These are phyloP conservation scores for Candida patagonica DNA, from an alignment of 805 yeast species.

Conservation along the genomic window DNA sequence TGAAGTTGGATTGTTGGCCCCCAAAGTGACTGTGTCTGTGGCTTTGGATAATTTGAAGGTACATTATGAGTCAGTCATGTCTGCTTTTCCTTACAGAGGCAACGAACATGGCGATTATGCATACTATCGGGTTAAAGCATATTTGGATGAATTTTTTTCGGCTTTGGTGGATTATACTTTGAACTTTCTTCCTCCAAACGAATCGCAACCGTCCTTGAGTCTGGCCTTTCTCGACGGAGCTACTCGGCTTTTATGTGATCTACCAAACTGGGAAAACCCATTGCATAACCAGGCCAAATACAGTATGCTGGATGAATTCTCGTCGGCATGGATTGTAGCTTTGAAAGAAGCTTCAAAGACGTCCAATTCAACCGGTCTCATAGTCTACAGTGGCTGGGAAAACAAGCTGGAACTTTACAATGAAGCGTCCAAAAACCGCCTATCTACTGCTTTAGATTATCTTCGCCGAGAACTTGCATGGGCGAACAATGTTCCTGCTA, in stretches of 20 bases:
- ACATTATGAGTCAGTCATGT: constrained; percentile 36
- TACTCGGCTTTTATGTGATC: constrained; percentile 46
- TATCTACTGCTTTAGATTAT: constrained; percentile 37
- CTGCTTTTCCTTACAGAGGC: constrained; percentile 64
- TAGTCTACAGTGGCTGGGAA: constrained; percentile 31
- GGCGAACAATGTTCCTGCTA: constrained; percentile 13
- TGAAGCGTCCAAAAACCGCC: constrained; percentile 33
- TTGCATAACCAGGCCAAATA: constrained; percentile 34
- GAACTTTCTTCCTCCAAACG: constrained; percentile 64
- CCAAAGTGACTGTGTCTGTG: constrained; percentile 46
- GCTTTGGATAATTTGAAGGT: constrained; percentile 41
- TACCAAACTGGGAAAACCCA: constrained; percentile 55
- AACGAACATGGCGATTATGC: constrained; percentile 68
- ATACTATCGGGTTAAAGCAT: constrained; percentile 60
- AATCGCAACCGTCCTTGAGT: constrained; percentile 42
- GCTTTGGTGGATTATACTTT: constrained; percentile 68
- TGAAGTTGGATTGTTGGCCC: constrained; percentile 43
- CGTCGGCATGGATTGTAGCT: constrained; percentile 47
- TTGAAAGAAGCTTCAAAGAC: constrained; percentile 31
- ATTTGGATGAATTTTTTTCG: constrained; percentile 57
- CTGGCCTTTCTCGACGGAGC: constrained; percentile 56
- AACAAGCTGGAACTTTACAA: constrained; percentile 38
- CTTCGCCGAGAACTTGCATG: constrained; percentile 33
- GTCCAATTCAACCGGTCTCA: constrained; percentile 32
- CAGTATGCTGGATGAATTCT: constrained; percentile 53